Evolutionary conservation across 257 asterid species (phyloP), one percentile per base, ranked within the genome.

Genomic region (Fraxinus cuspidata): DNA sequence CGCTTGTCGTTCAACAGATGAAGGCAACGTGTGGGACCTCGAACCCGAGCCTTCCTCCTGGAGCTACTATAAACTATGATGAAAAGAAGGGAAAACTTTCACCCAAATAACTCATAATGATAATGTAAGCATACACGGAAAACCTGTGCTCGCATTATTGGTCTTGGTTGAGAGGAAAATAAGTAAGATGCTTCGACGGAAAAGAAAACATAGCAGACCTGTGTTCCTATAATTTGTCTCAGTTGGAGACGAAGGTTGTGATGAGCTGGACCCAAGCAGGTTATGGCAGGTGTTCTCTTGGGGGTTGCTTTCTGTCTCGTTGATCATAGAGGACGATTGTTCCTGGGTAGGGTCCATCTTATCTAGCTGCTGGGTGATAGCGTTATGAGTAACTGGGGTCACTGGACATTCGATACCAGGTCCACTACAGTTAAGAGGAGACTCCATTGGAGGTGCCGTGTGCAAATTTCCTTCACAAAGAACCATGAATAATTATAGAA

Each of bases 1-100:
- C 58, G 83, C 34, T 63, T 75, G 42, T 76, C 85, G 29, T 72
- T 80, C 31, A n/a, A 58, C 44, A 72, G 75, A 63, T 49, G 49
- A 13, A 58, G 75, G 81, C 77, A 71, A 37, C 73, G 72, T 5
- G 84, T 72, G 44, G 83, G 86, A 40, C 83, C 85, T 34, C 83
- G 83, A 18, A 73, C 86, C 29, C 71, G 75, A 74, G 78, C 7
- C 74, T 58, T 80, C 81, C 32, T 82, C 78, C 68, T 40, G 37
- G 68, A 31, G 64, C 66, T 15, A 74, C 69, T 58, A 37, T 44
- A 19, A 23, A 51, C 88, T 80, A 56, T 44, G n/a, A 44, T 34
- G 60, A 25, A 68, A 34, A 34, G 67, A 25, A 74, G 18, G 28
- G 47, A 19, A 35, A 71, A 34, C 6, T 29, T 44, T 37, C 2